A percentile compares a stretch with the other conserved stretches of the same genome.
Evolutionary conservation across 257 asterid species (phyloP).

Genomic region (Rhazya stricta): DNA sequence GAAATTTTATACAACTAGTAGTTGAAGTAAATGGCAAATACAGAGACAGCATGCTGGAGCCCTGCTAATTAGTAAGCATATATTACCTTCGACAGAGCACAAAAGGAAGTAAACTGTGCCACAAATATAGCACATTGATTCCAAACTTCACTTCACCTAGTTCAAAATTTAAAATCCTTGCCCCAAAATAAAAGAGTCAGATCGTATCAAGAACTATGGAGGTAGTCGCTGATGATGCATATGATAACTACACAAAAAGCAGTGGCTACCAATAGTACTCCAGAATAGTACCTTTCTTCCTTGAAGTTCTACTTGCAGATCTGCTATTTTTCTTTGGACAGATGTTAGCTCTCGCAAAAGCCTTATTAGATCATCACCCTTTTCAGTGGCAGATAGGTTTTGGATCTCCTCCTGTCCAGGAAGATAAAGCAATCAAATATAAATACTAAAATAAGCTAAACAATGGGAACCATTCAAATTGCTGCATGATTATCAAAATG

Average conservation of each 20-base stretch:
- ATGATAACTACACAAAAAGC: not conserved
- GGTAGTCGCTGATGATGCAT: not conserved
- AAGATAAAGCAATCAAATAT: constrained; percentile 12
- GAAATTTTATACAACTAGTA: not conserved
- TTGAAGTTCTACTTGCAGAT: constrained; percentile 98
- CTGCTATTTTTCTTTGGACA: constrained; percentile 88
- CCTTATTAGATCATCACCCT: constrained; percentile 82
- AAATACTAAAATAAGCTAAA: not conserved
- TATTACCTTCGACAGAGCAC: not conserved
- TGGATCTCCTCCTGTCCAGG: constrained; percentile 69
- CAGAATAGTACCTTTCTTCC: constrained; percentile 76
- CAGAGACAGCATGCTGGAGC: not conserved
- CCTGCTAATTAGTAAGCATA: not conserved
- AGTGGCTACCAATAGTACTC: not conserved
- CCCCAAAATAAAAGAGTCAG: not conserved
- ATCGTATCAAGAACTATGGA: not conserved
- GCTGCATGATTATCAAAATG: not conserved
- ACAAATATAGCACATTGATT: not conserved
- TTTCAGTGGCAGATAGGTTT: constrained; percentile 56
- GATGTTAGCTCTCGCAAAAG: constrained; percentile 83
- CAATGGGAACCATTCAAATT: constrained; percentile 1
- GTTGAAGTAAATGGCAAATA: not conserved
- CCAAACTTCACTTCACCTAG: not conserved
- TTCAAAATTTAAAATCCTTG: not conserved
- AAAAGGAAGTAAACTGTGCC: not conserved